Percentiles rank a stretch among this genome's conserved stretches.
phyloP scores from a whole-genome alignment of 768 basidiomycete genomes.

The Termitomyces sp. region DNA sequence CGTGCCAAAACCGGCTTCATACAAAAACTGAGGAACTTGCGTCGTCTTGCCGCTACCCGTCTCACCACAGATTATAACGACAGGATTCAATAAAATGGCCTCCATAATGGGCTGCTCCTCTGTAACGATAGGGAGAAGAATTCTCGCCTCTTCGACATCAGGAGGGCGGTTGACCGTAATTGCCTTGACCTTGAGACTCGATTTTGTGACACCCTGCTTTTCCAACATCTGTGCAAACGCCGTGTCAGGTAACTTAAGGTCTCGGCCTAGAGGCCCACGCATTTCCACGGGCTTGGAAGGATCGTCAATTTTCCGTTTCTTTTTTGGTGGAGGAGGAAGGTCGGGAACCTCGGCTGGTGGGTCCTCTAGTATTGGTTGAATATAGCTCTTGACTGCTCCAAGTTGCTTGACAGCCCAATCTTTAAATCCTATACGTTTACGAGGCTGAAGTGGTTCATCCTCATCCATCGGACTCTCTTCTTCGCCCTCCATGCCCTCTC shows the following conservation, averaged over 20 bases:
- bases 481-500: slow-evolving; percentile 23
- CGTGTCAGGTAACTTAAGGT: slow-evolving; percentile 63
- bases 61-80: slow-evolving; percentile 86
- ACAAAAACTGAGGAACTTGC: slow-evolving; percentile 97
- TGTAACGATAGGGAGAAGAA: slow-evolving; percentile 83
- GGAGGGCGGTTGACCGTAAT: slow-evolving; percentile 60
- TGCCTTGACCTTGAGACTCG: slow-evolving; percentile 34
- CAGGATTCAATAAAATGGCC: slow-evolving; percentile 80
- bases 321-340: slow-evolving; percentile 33
- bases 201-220: slow-evolving; percentile 16
- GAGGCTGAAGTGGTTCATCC: slow-evolving; percentile 25
- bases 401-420: slow-evolving; percentile 87
- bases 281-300: slow-evolving; percentile 37
- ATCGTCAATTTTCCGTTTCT: slow-evolving; percentile 47
- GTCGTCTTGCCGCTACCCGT: slow-evolving; percentile 99
- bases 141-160: slow-evolving; percentile 73
- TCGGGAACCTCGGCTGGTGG: slow-evolving; percentile 12
- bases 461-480: slow-evolving; percentile 19
- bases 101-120: slow-evolving; percentile 97
- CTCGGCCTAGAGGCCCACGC: slow-evolving; percentile 81
- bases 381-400: slow-evolving; percentile 43
- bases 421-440: slow-evolving; percentile 68
- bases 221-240: slow-evolving; percentile 55
- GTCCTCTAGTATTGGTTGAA: slow-evolving; percentile 19
- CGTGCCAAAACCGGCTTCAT: slow-evolving; percentile 92